Evolutionary conservation across 805 yeast species (phyloP).

Genomic region (Jamesozyma spencerorum): DNA sequence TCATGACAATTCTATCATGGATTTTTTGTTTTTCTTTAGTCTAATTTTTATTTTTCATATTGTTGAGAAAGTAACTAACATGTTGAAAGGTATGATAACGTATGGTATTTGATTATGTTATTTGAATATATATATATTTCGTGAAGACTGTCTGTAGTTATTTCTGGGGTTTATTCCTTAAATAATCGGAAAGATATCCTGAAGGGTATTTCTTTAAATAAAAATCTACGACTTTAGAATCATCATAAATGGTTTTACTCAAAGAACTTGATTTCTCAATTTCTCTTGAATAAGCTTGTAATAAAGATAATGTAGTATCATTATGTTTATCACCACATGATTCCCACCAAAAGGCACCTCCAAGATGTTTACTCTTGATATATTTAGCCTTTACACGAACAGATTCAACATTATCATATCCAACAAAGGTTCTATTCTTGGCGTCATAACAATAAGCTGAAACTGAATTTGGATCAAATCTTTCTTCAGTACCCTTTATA

Average conservation of each 20-base stretch:
- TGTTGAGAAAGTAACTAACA: too few species aligned
- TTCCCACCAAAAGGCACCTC: constrained; percentile 96
- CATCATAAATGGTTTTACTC: constrained; percentile 11
- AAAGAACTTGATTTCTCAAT: constrained; percentile 10
- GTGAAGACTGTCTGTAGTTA: not conserved
- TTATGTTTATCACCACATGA: constrained; percentile 58
- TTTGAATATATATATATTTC: not conserved
- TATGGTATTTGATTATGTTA: not conserved
- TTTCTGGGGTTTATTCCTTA: not conserved
- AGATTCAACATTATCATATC: constrained; percentile 57
- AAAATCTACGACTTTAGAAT: constrained; percentile 10
- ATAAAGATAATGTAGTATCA: constrained; percentile 32
- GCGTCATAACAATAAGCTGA: constrained; percentile 46
- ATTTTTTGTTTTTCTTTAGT: too few species aligned
- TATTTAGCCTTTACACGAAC: constrained; percentile 51
- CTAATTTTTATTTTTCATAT: not conserved
- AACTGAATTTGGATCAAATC: constrained; percentile 43
- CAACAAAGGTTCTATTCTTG: constrained; percentile 34
- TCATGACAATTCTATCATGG: not conserved
- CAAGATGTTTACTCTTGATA: constrained; percentile 40
- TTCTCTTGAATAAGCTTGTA: constrained; percentile 36
- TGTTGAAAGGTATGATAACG: too few species aligned
- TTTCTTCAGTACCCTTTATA: constrained; percentile 34
- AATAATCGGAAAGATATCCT: constrained; percentile 9
- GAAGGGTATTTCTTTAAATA: constrained; percentile 15